Base-by-base conservation (phyloP, 1,284 basidiomycete species). In the Leccinum ponderosum region DNA sequence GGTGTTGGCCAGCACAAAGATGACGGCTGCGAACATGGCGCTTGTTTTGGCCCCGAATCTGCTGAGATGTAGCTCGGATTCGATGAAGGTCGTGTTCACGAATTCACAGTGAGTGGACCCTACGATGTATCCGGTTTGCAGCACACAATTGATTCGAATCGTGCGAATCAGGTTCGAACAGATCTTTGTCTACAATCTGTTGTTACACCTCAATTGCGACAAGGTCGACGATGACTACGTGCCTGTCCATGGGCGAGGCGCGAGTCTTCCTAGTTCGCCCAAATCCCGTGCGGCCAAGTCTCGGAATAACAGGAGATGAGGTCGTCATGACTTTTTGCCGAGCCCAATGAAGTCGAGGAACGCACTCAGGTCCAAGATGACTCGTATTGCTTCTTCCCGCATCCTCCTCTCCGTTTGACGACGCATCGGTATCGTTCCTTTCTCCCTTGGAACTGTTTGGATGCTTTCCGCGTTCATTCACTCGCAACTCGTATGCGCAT, bases 21-120 rank as follows among this genome's bases (percentile, higher is more conserved):
- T 96, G 93, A 94, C 92, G 3, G 83, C 86, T 29, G 86, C 85
- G 50, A 91, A 91, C 70, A 75, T 93, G 66, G 86, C 87, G 15
- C 78, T 95, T 11, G 91, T 96, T 27, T 92, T 95, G 85, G 92
- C 94, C 2, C 94, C 94, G 9, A 95, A 95, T 75, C 76, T 96
- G 53, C 75, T 97, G 53, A 79, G 94, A 60, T 95, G 93, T 68
- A 88, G 83, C 65, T 93, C 91, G 35, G 88, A 93, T 55, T 89
- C 86, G 20, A 90, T 95, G 81, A 82, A 89, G 6, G 81, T 95
- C 8, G 93, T 94, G 25, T 95, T 94, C 70, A 93, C 90, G 29
- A 97, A 96, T 76, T 84, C 93, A 25, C 87, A 89, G 91, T 93
- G 68, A 76, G 91, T 84, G 62, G 20, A 47, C 11, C 42, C 17